These are phyloP conservation scores for Fraxinus albicans DNA, from an alignment of 305 asterid species.

Conservation along the genomic window DNA sequence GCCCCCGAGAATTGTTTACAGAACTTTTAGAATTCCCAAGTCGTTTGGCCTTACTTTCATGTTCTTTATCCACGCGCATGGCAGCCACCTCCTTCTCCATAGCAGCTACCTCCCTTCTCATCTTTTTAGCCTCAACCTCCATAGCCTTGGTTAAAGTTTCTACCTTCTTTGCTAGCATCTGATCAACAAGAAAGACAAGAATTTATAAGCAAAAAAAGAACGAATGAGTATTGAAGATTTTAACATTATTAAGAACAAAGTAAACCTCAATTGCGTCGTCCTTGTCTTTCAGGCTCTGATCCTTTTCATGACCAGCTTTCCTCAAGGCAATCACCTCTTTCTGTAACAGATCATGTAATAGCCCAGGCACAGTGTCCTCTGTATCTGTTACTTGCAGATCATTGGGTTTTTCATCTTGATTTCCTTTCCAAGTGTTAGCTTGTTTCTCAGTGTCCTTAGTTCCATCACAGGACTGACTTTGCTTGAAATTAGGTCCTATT, in stretches of 20 bases:
- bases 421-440: slow-evolving; percentile 71
- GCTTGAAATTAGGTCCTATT: slow-evolving; percentile 85
- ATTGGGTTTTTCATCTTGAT: slow-evolving; percentile 63
- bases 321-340: slow-evolving; percentile 90
- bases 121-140: slow-evolving; percentile 99
- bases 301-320: slow-evolving; percentile 93
- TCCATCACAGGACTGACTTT: slow-evolving; percentile 91
- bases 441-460: slow-evolving; percentile 71
- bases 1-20: slow-evolving; percentile 64
- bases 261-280: slow-evolving; percentile 96
- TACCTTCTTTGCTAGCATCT: slow-evolving; percentile 99
- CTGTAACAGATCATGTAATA: slow-evolving; percentile 78
- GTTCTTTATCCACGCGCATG: slow-evolving; percentile 91
- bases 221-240: background rate
- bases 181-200: slow-evolving; percentile 17
- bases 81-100: slow-evolving; percentile 99
- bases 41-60: slow-evolving; percentile 74
- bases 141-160: slow-evolving; percentile 95
- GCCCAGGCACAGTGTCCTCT: slow-evolving; percentile 80
- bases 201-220: slow-evolving; percentile 13
- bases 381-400: slow-evolving; percentile 58
- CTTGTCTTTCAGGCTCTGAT: slow-evolving; percentile 97
- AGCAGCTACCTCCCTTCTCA: slow-evolving; percentile 98
- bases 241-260: slow-evolving; percentile 22
- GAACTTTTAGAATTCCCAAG: slow-evolving; percentile 66